Base-by-base conservation (phyloP, 2,329 filamentous ascomycete species). In the Furcasterigmium sp. region DNA sequence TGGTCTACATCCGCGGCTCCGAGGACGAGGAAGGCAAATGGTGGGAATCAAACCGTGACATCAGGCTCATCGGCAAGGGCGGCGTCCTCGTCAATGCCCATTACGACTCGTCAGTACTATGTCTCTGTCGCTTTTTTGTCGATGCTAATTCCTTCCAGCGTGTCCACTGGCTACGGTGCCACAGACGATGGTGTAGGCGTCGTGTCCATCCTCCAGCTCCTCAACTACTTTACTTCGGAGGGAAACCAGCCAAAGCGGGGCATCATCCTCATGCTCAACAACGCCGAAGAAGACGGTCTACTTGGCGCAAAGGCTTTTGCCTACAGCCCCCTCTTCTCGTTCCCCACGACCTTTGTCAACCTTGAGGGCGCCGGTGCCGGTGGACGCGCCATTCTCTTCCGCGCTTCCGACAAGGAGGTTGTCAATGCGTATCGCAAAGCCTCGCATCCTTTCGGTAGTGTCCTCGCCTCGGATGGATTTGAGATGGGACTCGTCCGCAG, bases 171-270 rank as follows among this genome's bases (percentile, higher is more conserved):
- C 1, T 95, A 83, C 53, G 93, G 93, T 38, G 91, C 93, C 14
- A 97, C 93, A 3, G 93, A 98, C 57, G 88, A 96, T 62, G 93
- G 91, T 8, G 82, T 95, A 48, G 90, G 90, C 21, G 88, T 94
- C 18, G 81, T 95, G n/a, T 85, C 85, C 1, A 71, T 91, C 34
- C 73, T 97, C 38, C 90, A 96, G 61, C 70, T 97, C 39, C 75
- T 97, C 48, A 87, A 84, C 49, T 88, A 95, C 64, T 96, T 95
- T 59, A 90, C 88, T 2, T 76, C 76, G 3, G 67, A 78, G 0
- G 82, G 75, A 21, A 80, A 87, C 50, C 81, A 81, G 56, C 91
- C 91, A 2, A 84, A 81, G 56, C 80, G 84, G 52, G 91, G 91
- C 2, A 76, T 98, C 35, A 79, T 97, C 13, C 75, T 89, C 9